Evolutionary conservation across 2,329 filamentous ascomycete genomes (phyloP), one percentile per base, ranked within the genome.

Genomic region (Ophiostoma pallidulum): DNA sequence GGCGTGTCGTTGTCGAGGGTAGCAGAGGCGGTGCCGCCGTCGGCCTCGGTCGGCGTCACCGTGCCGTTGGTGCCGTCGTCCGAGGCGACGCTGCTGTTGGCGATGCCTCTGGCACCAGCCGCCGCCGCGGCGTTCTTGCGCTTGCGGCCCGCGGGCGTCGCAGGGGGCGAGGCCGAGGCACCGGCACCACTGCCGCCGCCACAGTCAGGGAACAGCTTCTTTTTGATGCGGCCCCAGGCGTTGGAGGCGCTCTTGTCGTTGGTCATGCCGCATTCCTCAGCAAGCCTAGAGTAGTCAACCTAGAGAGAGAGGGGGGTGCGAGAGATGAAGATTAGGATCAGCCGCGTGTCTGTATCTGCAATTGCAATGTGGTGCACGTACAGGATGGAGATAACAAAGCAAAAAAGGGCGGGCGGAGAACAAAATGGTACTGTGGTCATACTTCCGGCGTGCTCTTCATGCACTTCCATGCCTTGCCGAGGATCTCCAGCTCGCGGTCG

Each of bases 391-490:
- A 4, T 20, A 14, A 19, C 14, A n/a, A 32, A 35, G 18, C 16
- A 24, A n/a, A 13, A 7, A 20, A 10, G 16, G 9, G 13, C 9
- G 8, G n/a, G 10, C 13, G 2, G 37, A 13, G 9, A 26, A 14
- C n/a, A 16, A 26, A 14, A 22, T 4, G 10, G 35, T 16, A n/a
- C 14, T 16, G 12, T 10, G 14, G 22, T 24, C 57, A 47, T 49
- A 57, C 58, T 53, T 60, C 58, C 3, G 58, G 58, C n/a, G 49
- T 41, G 4, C 43, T 46, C 44, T 58, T 58, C 53, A 60, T 50
- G 51, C 55, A 59, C 41, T 41, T 53, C 57, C 57, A 59, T 5
- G 56, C 56, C 32, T 54, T 26, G 26, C 45, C 31, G 12, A 60
- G 54, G 20, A 60, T 58, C 47, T 58, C 54, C 3, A 53, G 9